A percentile compares a stretch with the other conserved stretches of the same genome.
phyloP scores from a whole-genome alignment of 1,284 basidiomycete genomes.

The Tilletia indica region DNA sequence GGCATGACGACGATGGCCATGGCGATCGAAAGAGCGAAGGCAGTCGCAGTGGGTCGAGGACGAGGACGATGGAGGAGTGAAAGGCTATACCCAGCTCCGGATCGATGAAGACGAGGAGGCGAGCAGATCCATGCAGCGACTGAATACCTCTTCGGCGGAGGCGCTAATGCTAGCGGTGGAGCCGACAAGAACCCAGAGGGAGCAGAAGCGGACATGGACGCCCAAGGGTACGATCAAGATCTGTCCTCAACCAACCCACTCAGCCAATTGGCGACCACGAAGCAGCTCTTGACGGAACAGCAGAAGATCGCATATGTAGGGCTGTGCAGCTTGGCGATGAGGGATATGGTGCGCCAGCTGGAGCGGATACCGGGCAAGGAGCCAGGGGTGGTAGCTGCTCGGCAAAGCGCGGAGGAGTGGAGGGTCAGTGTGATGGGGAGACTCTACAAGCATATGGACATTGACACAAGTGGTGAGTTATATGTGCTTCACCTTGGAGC shows the following conservation, averaged over 20 bases:
- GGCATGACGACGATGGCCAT: constrained; percentile 1
- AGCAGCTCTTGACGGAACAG: constrained; percentile 49
- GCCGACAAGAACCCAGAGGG: constrained; percentile 23
- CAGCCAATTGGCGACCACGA: constrained; percentile 54
- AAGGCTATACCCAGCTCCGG: constrained; percentile 52
- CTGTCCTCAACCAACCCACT: constrained; percentile 43
- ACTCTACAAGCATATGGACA: constrained; percentile 55
- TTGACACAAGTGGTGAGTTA: constrained; percentile 41
- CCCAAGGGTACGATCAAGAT: constrained; percentile 8
- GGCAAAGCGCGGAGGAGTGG: constrained; percentile 45
- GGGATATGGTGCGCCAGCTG: constrained; percentile 41
- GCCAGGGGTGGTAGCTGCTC: constrained; percentile 28
- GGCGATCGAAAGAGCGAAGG: constrained; percentile 18
- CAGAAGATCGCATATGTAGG: constrained; percentile 56
- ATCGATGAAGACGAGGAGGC: constrained; percentile 54
- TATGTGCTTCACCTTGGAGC: not conserved
- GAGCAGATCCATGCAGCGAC: constrained; percentile 51
- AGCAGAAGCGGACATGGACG: too few relatives aligned
- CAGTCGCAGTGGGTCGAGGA: constrained; percentile 22
- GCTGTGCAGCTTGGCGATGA: constrained; percentile 47
- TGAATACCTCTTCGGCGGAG: constrained; percentile 52
- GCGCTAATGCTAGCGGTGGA: constrained; percentile 26
- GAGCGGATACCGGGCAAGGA: constrained; percentile 41
- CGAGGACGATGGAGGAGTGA: constrained; percentile 31
- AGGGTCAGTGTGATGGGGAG: constrained; percentile 51